Conservation (phyloP, 75 land plant genomes). For the Isoetes taiwanensis region DNA sequence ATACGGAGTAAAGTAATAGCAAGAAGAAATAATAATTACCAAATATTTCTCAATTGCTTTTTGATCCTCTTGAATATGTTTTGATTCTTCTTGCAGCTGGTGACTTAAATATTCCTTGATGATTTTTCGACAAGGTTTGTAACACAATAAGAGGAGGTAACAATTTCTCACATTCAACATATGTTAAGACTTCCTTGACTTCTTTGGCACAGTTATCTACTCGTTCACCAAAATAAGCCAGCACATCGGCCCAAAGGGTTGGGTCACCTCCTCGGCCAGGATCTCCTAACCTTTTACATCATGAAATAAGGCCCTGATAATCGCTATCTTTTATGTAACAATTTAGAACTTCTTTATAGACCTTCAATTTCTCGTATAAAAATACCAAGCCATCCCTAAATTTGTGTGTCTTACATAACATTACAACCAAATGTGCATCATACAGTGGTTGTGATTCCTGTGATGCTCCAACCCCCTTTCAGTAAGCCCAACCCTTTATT, state of each 20-base stretch:
- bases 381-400: conserved; percentile 76
- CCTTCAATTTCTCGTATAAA: conserved; percentile 85
- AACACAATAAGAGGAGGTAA: conserved; percentile 89
- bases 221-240: conserved; percentile 88
- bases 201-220: conserved; percentile 96
- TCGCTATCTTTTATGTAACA: conserved; percentile 94
- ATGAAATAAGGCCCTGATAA: conserved; percentile 81
- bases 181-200: conserved; percentile 80
- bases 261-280: conserved; percentile 80
- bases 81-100: conserved; percentile 79
- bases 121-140: conserved; percentile 73
- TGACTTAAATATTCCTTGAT: conserved; percentile 89
- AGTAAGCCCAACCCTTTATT: conserved; percentile 63
- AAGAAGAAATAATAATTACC: conserved; percentile 37
- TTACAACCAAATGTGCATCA: conserved; percentile 78
- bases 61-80: conserved; percentile 77
- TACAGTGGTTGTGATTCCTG: conserved; percentile 66
- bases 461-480: conserved; percentile 76
- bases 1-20: no score
- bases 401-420: conserved; percentile 77
- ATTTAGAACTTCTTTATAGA: conserved; percentile 85
- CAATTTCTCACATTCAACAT: conserved; percentile 75
- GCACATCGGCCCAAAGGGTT: conserved; percentile 80
- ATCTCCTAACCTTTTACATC: conserved; percentile 88
- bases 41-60: conserved; percentile 85